Base-by-base conservation (phyloP, 73 alveolate species). In the Blepharisma stoltei region DNA sequence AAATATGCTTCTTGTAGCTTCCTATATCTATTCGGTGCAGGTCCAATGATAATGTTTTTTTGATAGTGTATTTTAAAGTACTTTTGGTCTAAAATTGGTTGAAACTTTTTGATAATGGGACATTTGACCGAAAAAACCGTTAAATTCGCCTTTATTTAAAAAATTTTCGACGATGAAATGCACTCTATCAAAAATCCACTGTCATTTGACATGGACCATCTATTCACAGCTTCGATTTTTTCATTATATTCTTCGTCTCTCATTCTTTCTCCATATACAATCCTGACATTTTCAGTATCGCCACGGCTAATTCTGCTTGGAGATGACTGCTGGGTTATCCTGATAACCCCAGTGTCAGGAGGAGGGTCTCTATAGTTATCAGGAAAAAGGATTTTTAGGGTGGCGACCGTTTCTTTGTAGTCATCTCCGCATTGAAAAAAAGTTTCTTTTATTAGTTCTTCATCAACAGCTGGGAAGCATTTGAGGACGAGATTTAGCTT, bases 381-480 rank as follows among this genome's bases (percentile, higher is more conserved):
- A 18, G 73, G 73, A 60, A 60, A 60, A 14, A 60, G 23, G 18
- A 14, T 38, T 5, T 60, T 60, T 60, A 60, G 45, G 2, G 14
- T 14, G 46, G 14, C 73, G 11, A 60, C 11, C 0, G 49, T 60
- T 25, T n/a, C 73, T 60, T 14, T n/a, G 11, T 14, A 38, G 23
- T 25, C 23, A 38, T 60, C 73, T 60, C 73, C 73, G 2, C 14
- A 20, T 25, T 60, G 73, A 38, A 60, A 60, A 25, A 60, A 60
- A 60, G 46, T 60, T 25, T 60, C 73, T 60, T 60, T 60, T 20
- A 60, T 25, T 60, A 25, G n/a, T 8, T 14, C 23, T 8, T 60
- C 73, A 38, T 60, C 73, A 2, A 60, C 46, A 1, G 73, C 73
- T 1, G 73, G 73, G 23, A 60, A 60, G 38, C 47, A 60, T 60